A percentile compares a stretch with the other conserved stretches of the same genome.
These are phyloP conservation scores for Aegle marmelos DNA, from an alignment of 345 rosid genomes.

Conservation along the genomic window DNA sequence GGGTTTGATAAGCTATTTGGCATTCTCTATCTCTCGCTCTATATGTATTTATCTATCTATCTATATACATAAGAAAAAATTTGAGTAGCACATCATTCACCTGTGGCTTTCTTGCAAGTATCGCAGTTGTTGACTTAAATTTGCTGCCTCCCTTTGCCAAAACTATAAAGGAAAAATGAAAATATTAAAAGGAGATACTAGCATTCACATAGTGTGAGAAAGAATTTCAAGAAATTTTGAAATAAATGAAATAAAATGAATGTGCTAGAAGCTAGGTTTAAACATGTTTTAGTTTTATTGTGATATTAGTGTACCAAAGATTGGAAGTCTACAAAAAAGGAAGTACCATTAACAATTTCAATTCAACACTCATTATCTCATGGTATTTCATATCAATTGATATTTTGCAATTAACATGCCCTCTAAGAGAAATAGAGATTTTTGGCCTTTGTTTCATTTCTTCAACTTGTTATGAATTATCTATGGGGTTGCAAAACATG, in stretches of 20 bases:
- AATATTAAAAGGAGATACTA: neutral
- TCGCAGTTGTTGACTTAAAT: slow-evolving; percentile 63
- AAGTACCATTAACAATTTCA: neutral
- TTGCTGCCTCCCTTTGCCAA: slow-evolving; percentile 76
- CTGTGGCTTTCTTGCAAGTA: slow-evolving; percentile 68
- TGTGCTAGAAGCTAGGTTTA: neutral
- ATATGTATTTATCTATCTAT: neutral
- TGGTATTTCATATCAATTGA: neutral
- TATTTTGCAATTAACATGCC: neutral
- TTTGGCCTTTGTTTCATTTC: neutral
- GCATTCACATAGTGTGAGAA: neutral
- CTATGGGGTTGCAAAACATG: neutral
- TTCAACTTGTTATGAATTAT: neutral
- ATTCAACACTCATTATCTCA: neutral
- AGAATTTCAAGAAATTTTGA: neutral
- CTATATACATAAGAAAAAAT: neutral
- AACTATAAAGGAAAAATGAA: slow-evolving; percentile 36
- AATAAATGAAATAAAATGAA: neutral
- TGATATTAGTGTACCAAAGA: neutral
- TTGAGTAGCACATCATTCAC: slow-evolving; percentile 22
- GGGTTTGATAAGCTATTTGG: neutral
- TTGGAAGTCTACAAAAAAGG: neutral
- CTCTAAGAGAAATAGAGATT: neutral
- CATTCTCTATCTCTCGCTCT: no score
- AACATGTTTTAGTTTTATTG: neutral